Conservation (phyloP, 805 yeast genomes). For the Saccharomycopsis selenospora region DNA sequence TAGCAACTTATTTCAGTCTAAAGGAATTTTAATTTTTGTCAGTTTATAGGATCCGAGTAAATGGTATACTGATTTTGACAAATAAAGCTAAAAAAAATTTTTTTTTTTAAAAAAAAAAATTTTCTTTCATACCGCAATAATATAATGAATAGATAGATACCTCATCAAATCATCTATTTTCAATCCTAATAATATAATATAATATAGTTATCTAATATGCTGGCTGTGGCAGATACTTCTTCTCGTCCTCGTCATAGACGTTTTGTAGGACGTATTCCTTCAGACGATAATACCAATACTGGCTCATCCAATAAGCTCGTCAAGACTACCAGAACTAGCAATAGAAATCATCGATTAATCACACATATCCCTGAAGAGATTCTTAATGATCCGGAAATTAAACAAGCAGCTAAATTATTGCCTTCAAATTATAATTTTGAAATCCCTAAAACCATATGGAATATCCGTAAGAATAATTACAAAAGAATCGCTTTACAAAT, state of each 20-base stretch:
- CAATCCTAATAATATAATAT: too few species aligned
- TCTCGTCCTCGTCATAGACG: background rate
- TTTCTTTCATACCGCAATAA: too few species aligned
- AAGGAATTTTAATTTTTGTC: too few species aligned
- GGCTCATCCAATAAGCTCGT: conserved; percentile 25
- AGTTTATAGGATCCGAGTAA: too few species aligned
- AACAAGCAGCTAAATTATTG: conserved; percentile 69
- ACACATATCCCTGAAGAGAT: conserved; percentile 89
- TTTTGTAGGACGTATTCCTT: background rate
- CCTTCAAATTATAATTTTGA: conserved; percentile 95
- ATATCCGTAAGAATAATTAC: conserved; percentile 65
- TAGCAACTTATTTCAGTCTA: too few species aligned
- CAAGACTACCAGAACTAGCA: conserved; percentile 27
- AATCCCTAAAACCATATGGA: conserved; percentile 93
- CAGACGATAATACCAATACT: background rate
- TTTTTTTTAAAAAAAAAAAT: too few species aligned
- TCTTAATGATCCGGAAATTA: conserved; percentile 69
- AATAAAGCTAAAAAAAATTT: too few species aligned
- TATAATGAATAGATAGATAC: too few species aligned
- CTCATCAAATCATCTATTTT: too few species aligned
- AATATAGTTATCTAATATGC: too few species aligned
- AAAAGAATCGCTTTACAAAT: conserved; percentile 87
- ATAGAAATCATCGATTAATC: conserved; percentile 45
- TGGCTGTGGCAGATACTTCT: too few species aligned
- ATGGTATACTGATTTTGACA: too few species aligned